These are phyloP conservation scores for Parafenestella ontariensis DNA, from an alignment of 2,329 filamentous ascomycete genomes.

Conservation along the genomic window DNA sequence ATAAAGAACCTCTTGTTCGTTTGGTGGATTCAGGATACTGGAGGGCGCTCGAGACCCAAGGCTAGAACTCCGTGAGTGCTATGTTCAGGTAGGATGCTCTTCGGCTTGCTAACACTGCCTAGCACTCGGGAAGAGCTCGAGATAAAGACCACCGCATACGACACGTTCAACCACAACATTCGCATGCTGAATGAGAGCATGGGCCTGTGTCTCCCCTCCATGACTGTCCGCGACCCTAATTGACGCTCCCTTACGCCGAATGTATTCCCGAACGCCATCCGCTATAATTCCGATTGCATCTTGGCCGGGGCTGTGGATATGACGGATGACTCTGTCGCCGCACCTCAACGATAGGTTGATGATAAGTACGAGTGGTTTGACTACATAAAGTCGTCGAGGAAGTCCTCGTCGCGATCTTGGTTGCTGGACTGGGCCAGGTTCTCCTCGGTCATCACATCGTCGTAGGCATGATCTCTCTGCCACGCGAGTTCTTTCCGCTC, in stretches of 20 bases:
- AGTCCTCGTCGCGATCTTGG: conserved; percentile 78
- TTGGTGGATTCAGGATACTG: conserved; percentile 54
- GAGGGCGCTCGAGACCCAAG: conserved; percentile 37
- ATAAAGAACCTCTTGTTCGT: conserved; percentile 70
- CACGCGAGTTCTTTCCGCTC: conserved; percentile 89
- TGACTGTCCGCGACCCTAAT: conserved; percentile 38
- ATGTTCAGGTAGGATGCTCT: too few species aligned
- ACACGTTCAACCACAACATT: conserved; percentile 73
- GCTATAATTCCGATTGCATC: not conserved
- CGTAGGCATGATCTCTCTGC: conserved; percentile 98
- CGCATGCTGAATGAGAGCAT: conserved; percentile 77
- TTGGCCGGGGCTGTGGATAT: not conserved
- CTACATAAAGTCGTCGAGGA: conserved; percentile 80
- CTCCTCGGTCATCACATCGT: conserved; percentile 86
- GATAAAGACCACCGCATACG: conserved; percentile 54
- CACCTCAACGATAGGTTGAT: not conserved
- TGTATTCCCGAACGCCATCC: conserved; percentile 7
- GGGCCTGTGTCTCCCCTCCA: conserved; percentile 63
- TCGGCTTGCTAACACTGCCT: conserved; percentile 1
- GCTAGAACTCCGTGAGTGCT: conserved; percentile 27
- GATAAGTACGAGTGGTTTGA: not conserved
- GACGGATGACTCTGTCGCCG: not conserved
- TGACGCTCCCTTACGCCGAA: conserved; percentile 12
- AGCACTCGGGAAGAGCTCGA: conserved; percentile 37
- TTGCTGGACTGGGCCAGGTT: conserved; percentile 81